phyloP scores from a whole-genome alignment of 1,284 basidiomycete genomes.

The Phellopilus nigrolimitatus region DNA sequence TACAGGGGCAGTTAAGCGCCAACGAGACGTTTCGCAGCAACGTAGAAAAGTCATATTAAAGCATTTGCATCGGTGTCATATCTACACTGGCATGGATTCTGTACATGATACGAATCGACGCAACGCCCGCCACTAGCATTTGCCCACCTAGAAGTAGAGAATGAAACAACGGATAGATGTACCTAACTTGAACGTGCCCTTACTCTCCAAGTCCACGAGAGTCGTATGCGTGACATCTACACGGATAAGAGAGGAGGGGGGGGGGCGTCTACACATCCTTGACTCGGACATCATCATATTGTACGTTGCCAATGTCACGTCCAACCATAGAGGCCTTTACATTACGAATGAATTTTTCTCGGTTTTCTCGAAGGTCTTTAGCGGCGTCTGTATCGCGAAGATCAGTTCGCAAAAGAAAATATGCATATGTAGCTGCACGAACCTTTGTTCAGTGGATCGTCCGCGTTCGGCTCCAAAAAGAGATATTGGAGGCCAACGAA shows the following conservation, averaged over 20 bases:
- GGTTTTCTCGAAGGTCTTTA: slow-evolving; percentile 81
- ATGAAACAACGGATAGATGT: no score
- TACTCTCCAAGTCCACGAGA: no score
- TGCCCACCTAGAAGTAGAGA: no score
- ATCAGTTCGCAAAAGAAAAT: slow-evolving; percentile 7
- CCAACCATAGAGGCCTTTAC: slow-evolving; percentile 85
- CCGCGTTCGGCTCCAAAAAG: slow-evolving; percentile 97
- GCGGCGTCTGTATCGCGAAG: slow-evolving; percentile 73
- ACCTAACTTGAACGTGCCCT: no score
- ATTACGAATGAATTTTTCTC: slow-evolving; percentile 76
- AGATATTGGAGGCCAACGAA: slow-evolving; percentile 98
- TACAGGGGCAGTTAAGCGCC: slow-evolving; percentile 17
- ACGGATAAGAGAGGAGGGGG: not conserved
- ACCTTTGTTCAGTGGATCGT: slow-evolving; percentile 99
- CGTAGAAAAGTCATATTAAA: no score
- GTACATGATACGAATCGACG: no score
- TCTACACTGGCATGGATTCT: no score
- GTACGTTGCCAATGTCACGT: slow-evolving; percentile 64
- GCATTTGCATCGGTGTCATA: no score
- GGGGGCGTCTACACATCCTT: not conserved
- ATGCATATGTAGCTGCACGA: slow-evolving; percentile 26
- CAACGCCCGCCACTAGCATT: no score
- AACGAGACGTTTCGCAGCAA: no score
- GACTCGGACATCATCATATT: slow-evolving; percentile 69
- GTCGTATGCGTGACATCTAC: not conserved